Conservation (phyloP, 441 rosid species). For the Gossypium schwendimanii region DNA sequence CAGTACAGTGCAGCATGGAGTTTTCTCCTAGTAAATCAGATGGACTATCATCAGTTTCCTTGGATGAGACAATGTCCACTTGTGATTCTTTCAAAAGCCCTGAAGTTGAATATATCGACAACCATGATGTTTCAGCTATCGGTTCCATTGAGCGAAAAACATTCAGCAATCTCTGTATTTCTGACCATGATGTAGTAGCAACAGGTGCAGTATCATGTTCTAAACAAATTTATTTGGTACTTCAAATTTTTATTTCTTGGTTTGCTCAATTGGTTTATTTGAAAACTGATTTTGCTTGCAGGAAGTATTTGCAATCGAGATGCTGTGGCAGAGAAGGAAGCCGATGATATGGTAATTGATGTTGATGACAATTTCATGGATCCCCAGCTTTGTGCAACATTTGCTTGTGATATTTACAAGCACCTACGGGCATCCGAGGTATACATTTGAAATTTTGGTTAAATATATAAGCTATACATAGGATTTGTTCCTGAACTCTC, state of each 20-base stretch:
- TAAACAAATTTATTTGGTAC: neutral
- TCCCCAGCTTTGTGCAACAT: constrained; percentile 78
- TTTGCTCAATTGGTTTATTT: neutral
- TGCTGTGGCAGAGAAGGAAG: constrained; percentile 36
- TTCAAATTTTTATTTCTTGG: neutral
- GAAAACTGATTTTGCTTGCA: constrained; percentile 22
- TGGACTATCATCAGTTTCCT: constrained; percentile 40
- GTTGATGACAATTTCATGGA: constrained; percentile 50
- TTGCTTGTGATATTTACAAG: constrained; percentile 83
- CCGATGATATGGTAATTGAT: constrained; percentile 39
- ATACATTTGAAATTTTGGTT: neutral
- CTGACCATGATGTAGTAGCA: constrained; percentile 35
- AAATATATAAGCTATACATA: neutral
- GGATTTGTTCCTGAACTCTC: neutral
- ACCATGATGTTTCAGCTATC: constrained; percentile 30
- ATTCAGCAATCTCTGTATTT: constrained; percentile 62
- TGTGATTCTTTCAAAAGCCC: constrained; percentile 85
- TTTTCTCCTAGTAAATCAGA: constrained; percentile 48
- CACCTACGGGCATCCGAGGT: constrained; percentile 87
- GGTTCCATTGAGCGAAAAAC: constrained; percentile 66
- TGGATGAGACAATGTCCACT: constrained; percentile 78
- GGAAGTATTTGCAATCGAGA: constrained; percentile 59
- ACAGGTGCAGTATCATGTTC: constrained; percentile 28
- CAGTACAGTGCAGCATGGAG: constrained; percentile 26
- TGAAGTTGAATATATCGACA: constrained; percentile 70